Conservation (phyloP, 345 rosid species). For the Boechera retrofracta region DNA sequence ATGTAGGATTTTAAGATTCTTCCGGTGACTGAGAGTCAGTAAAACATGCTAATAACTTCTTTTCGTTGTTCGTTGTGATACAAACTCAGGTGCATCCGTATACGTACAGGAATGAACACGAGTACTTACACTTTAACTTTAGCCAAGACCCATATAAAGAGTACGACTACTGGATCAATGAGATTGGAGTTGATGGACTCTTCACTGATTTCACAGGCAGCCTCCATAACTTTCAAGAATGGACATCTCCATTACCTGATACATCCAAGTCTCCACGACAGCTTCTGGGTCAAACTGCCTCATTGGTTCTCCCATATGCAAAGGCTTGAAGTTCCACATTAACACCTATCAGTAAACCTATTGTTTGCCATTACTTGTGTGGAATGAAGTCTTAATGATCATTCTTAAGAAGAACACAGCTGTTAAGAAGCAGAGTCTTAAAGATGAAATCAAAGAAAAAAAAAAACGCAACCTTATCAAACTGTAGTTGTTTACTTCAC, state of each 20-base stretch:
- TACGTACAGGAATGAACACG: slow-evolving; percentile 76
- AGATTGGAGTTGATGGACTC: slow-evolving; percentile 82
- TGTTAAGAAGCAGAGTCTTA: slow-evolving; percentile 6
- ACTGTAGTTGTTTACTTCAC: slow-evolving; percentile 11
- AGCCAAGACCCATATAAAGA: slow-evolving; percentile 80
- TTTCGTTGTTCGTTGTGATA: slow-evolving; percentile 27
- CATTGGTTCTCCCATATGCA: slow-evolving; percentile 51
- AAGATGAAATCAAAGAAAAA: slow-evolving; percentile 19
- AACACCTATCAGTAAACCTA: not conserved
- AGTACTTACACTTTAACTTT: slow-evolving; percentile 66
- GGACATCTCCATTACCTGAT: slow-evolving; percentile 51
- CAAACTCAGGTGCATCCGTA: slow-evolving; percentile 84
- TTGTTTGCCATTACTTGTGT: no score
- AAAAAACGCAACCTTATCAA: not conserved
- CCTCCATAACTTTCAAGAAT: slow-evolving; percentile 69
- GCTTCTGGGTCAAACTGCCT: slow-evolving; percentile 55
- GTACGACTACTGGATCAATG: slow-evolving; percentile 81
- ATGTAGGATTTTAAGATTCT: slow-evolving; percentile 52
- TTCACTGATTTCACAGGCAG: slow-evolving; percentile 95
- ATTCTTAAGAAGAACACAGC: not conserved
- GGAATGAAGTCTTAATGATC: not conserved
- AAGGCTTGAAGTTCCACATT: slow-evolving; percentile 37
- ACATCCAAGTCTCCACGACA: slow-evolving; percentile 28
- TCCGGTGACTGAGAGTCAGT: not conserved
- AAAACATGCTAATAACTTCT: slow-evolving; percentile 17